Evolutionary conservation across 768 basidiomycete species (phyloP), one percentile per base, ranked within the genome.

Genomic region (Leccinum uliginosum): DNA sequence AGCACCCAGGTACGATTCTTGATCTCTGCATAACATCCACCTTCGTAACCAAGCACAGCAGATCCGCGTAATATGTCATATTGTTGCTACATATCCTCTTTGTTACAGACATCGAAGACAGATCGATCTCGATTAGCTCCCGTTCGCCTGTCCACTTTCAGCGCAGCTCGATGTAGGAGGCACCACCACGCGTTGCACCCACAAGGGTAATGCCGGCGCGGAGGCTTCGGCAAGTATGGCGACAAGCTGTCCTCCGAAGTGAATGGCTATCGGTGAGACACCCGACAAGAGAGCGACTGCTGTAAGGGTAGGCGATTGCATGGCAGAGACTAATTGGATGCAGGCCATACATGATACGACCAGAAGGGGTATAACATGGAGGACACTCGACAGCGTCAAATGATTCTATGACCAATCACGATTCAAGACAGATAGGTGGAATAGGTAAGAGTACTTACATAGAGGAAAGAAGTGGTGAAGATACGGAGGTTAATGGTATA

Each of bases 401-500:
- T 48, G 17, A 1, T 46, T 34, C 66, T 70, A 6, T 4, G 30
- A 43, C 0, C n/a, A 35, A 52, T 30, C 10, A 11, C 23, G 12
- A n/a, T n/a, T n/a, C 14, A 4, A 15, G 38, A n/a, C 1, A 19
- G 6, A 17, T 3, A 4, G 15, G 23, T 14, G 9, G 47, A 8
- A 9, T 15, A 7, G 19, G 4, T 23, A 19, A 10, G 19, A 51
- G 1, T 9, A 2, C 29, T 40, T 48, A 66, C 68, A 0, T 48
- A 53, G 34, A 63, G 21, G 38, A 55, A 57, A 35, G 57, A 55
- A 10, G 49, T 14, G 19, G 57, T 51, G 43, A 58, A 53, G 23
- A 65, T 40, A 19, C 58, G 56, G 40, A 69, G 62, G 21, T 50
- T 68, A 49, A 65, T 61, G 10, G 65, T 69, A 35, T 67, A 71